Evolutionary conservation across 2,329 filamentous ascomycete species (phyloP), one percentile per base, ranked within the genome.

Genomic region (Corynespora cassiicola): DNA sequence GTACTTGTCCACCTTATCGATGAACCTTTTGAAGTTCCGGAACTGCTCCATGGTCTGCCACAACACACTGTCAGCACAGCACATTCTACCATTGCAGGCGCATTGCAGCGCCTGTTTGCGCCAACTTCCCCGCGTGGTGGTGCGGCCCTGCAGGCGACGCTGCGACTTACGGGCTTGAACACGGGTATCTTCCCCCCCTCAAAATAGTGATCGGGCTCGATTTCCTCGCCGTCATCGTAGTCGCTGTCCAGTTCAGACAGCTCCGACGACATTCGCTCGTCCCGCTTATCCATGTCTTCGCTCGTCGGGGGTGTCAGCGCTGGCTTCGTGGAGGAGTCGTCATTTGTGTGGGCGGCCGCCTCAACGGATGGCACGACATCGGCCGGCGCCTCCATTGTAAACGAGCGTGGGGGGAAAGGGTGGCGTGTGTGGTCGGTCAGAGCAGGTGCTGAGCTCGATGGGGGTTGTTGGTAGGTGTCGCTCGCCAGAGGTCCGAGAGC

Each of bases 11-110:
- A 99, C 83, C 69, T 89, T 91, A 63, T 85, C 82, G 78, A 97
- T 87, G 67, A 95, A 97, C 65, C 82, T 83, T 72, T 92, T 87
- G 70, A 99, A 99, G 71, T 94, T 89, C 61, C 84, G 85, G 73
- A 97, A 97, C 71, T 99, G 90, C 47, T 87, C 81, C 89, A 96
- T 95, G 42, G 87, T 92, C 70, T 84, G 53, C 45, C 38, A 14
- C 11, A 32, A 18, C 31, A 14, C 5, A 46, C 20, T 25, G 29
- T 65, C 36, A 66, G 62, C 42, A 39, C 26, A 6, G 1, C 18
- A 18, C 25, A 14, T 29, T 31, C 12, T 19, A 8, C 18, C 25
- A 27, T 24, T 17, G 22, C 38, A 39, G 26, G 30, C 28, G 11
- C 11, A 12, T 10, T 28, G 14, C 31, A 20, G 37, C 36, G 28